Evolutionary conservation across 2,329 filamentous ascomycete species (phyloP).

Genomic region (Geoglossum cookeanum): DNA sequence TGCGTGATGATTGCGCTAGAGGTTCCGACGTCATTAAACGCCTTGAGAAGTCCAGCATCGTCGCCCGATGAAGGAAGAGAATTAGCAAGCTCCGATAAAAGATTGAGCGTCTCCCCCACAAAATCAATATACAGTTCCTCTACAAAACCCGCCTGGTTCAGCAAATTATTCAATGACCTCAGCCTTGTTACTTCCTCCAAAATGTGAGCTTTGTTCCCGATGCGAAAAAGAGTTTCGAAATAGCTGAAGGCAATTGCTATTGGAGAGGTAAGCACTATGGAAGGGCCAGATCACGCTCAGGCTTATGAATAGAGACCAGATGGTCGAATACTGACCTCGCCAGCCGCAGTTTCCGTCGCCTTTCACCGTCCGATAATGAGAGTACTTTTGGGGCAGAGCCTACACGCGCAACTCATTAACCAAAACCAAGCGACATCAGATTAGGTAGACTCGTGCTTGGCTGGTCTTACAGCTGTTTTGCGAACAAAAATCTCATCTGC

Average conservation of each 20-base stretch:
- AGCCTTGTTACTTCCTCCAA: constrained; percentile 55
- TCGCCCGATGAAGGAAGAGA: background rate
- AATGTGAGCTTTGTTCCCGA: constrained; percentile 44
- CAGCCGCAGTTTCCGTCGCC: constrained; percentile 95
- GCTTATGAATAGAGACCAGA: constrained; percentile 4
- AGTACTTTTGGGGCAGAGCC: constrained; percentile 67
- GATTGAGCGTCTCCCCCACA: constrained; percentile 49
- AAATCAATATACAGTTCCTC: constrained; percentile 65
- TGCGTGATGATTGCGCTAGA: constrained; percentile 74
- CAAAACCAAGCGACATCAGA: background rate
- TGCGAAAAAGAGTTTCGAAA: constrained; percentile 64
- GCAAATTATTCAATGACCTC: constrained; percentile 47
- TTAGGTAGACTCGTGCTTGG: background rate
- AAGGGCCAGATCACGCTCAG: constrained; percentile 1
- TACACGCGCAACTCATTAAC: constrained; percentile 21
- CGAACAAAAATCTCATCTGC: constrained; percentile 69
- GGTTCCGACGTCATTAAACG: constrained; percentile 53
- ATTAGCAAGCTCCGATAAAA: constrained; percentile 43
- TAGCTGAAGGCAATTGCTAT: constrained; percentile 83
- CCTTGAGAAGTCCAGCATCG: constrained; percentile 24
- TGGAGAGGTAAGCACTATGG: constrained; percentile 2
- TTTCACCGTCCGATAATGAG: constrained; percentile 69
- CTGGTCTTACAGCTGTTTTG: constrained; percentile 59
- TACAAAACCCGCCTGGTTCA: constrained; percentile 49
- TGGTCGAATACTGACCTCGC: constrained; percentile 55